Evolutionary conservation across 2,329 filamentous ascomycete species (phyloP).

Genomic region (Aureobasidium lini): DNA sequence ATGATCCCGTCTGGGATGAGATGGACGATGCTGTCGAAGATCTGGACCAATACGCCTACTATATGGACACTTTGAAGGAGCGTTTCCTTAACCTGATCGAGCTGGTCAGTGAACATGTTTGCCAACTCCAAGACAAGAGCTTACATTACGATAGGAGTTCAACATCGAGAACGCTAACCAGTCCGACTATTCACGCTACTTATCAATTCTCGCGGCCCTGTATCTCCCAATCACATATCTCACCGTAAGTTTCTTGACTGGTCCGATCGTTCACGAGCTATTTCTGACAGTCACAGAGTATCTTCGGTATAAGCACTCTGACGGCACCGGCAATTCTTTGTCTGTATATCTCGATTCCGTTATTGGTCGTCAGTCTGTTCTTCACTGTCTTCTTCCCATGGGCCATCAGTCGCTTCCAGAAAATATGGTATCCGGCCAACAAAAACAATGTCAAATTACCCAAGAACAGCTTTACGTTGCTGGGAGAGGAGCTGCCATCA

Average conservation of each 20-base stretch:
- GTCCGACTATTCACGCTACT: conserved; percentile 28
- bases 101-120: conserved; percentile 16
- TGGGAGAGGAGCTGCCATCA: conserved; percentile 28
- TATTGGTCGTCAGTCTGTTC: conserved; percentile 23
- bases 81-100: conserved; percentile 33
- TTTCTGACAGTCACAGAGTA: conserved; percentile 14
- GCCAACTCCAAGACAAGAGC: background rate
- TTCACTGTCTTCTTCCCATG: conserved; percentile 26
- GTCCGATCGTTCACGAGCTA: background rate
- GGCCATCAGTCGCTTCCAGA: conserved; percentile 22
- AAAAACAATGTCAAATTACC: conserved; percentile 20
- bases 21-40: conserved; percentile 31
- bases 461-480: conserved; percentile 27
- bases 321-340: conserved; percentile 27
- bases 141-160: conserved; percentile 23
- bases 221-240: conserved; percentile 30
- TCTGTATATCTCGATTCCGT: conserved; percentile 27
- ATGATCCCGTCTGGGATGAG: conserved; percentile 28
- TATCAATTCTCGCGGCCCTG: conserved; percentile 28
- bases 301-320: conserved; percentile 30
- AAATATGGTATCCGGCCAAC: conserved; percentile 22
- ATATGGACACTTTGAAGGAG: conserved; percentile 29
- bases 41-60: conserved; percentile 28
- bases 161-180: conserved; percentile 31
- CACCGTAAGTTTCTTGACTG: conserved; percentile 15